Base-by-base conservation (phyloP, 345 rosid genomes). In the Linum lewisii region DNA sequence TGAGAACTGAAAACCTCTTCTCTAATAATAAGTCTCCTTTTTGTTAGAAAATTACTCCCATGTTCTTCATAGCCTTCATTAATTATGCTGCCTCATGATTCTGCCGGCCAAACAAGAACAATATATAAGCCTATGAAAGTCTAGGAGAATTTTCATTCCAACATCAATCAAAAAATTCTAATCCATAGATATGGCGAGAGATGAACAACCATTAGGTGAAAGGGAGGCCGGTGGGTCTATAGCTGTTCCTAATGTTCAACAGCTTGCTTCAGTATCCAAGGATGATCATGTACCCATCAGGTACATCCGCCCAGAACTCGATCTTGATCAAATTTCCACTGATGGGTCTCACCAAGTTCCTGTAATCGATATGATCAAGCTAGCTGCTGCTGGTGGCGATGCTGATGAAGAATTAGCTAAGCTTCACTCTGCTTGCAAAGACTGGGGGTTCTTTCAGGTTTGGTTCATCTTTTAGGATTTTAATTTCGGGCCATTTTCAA, bases 391-490 rank as follows among this genome's bases (percentile, higher is more conserved):
- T 47, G 64, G 24, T 5, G 26, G 4, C 3, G 66, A 54, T 20
- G 47, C 59, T 11, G 59, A 63, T 14, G 51, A 65, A 21, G 86
- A 84, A 54, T 22, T 72, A 25, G 60, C 65, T 13, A 75, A 74
- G 21, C 79, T 81, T 54, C 79, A 82, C 54, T 56, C 21, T 16
- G 84, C 92, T 36, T 83, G 90, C 69, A 77, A 67, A 69, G 67
- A 79, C 2, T 79, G 73, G 75, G 91, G 86, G 38, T 78, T 86
- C 75, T 82, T 82, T 63, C 84, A 82, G 91, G 85, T 72, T 8
- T 2, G 20, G n/a, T 44, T 60, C 5, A 18, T 24, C 5, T 21
- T 37, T 13, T 15, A 11, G 8, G 21, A 16, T 24, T 29, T 8
- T 29, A 8, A 29, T 18, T n/a, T n/a, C 1, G 32, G 3, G 51